A percentile compares a stretch with the other conserved stretches of the same genome.
Conservation (phyloP, 2,329 filamentous ascomycete species). For the Monosporascus sp. region DNA sequence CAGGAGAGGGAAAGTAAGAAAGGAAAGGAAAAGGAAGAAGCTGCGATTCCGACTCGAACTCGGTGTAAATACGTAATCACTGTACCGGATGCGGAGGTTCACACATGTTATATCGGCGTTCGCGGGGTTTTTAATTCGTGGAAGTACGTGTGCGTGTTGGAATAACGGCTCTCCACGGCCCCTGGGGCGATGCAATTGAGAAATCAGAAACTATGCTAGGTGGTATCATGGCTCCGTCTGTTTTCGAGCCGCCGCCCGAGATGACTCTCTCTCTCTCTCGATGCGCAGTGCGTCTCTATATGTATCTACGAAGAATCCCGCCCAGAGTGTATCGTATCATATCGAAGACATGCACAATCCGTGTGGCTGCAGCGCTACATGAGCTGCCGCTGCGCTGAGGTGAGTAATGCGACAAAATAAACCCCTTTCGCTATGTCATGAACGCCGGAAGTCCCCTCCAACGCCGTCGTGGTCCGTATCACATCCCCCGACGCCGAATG, state of each 20-base stretch:
- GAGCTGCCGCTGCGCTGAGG: too few relatives aligned
- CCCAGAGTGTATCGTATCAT: too few relatives aligned
- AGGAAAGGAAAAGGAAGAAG: not conserved
- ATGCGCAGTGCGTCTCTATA: not conserved
- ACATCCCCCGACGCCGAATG: constrained; percentile 19
- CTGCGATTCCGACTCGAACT: too few relatives aligned
- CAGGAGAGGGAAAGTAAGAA: not conserved
- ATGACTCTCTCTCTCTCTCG: constrained; percentile 7
- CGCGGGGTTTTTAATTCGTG: too few relatives aligned
- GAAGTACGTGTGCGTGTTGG: not conserved
- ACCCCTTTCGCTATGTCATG: too few relatives aligned
- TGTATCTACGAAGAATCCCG: constrained; percentile 13
- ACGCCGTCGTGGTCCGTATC: not conserved
- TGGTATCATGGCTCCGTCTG: constrained; percentile 18
- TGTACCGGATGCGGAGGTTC: too few relatives aligned
- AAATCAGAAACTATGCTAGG: constrained; percentile 10
- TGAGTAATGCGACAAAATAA: too few relatives aligned
- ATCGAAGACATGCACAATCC: too few relatives aligned
- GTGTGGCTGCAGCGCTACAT: too few relatives aligned
- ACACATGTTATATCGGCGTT: too few relatives aligned
- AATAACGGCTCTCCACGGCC: too few relatives aligned
- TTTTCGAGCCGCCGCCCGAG: constrained; percentile 1
- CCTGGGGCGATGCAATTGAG: constrained; percentile 1
- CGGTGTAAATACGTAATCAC: too few relatives aligned
- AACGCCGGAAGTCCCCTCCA: not conserved